phyloP scores from a whole-genome alignment of 306 rosid species.

The Cicer judaicum region DNA sequence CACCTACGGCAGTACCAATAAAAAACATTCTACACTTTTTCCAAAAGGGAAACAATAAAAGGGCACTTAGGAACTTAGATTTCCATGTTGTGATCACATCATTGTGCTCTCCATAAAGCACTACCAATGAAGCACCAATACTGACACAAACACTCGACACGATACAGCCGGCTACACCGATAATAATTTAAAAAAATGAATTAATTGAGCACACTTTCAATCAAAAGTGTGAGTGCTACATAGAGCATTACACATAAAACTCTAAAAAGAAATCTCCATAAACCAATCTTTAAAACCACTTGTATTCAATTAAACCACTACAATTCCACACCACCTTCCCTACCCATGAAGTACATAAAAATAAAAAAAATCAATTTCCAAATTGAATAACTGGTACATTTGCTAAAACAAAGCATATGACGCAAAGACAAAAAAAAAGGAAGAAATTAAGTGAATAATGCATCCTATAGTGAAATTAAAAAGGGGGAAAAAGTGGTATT shows the following conservation, averaged over 20 bases:
- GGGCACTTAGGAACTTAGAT: not conserved
- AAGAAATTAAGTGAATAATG: conserved; percentile 16
- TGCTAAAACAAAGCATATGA: conserved; percentile 38
- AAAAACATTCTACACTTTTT: conserved; percentile 32
- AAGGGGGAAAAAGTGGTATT: not conserved
- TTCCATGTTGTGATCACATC: conserved; percentile 39
- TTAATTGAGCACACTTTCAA: too few species aligned
- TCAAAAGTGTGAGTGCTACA: too few species aligned
- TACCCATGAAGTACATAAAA: conserved; percentile 29
- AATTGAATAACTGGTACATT: conserved; percentile 16
- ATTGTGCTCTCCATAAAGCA: not conserved
- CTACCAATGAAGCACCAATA: too few species aligned
- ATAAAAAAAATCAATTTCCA: conserved; percentile 1
- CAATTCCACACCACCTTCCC: conserved; percentile 1
- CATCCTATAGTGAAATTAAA: not conserved
- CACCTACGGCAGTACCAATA: not conserved
- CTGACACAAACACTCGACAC: too few species aligned
- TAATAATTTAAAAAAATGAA: too few species aligned
- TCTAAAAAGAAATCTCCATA: conserved; percentile 22
- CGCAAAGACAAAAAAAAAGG: conserved; percentile 5
- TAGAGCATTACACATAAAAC: not conserved
- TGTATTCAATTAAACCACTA: conserved; percentile 18
- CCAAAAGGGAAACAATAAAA: conserved; percentile 1
- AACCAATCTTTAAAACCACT: conserved; percentile 29
- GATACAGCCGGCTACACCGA: too few species aligned